Evolutionary conservation across 768 basidiomycete species (phyloP), one percentile per base, ranked within the genome.

Genomic region (Tricholoma bakamatsutake): DNA sequence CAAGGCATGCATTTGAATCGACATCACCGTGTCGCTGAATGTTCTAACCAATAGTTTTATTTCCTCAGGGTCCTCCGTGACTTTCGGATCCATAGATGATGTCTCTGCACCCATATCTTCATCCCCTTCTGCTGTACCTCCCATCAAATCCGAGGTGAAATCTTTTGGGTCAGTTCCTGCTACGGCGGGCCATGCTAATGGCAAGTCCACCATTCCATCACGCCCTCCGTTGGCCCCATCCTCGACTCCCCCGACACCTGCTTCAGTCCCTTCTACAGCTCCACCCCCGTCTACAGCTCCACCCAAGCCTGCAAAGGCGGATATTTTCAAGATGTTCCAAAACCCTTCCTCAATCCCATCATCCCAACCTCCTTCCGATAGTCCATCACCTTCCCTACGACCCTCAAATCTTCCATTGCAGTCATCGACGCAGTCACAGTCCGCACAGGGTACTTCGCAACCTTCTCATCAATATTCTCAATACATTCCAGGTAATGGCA

Each of bases 31-130:
- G 48, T 34, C 47, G 50, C 52, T 30, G 30, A 54, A 45, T 61
- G 52, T 56, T 45, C 59, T 50, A 52, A 53, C 62, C 43, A 39
- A 57, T 46, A 45, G 51, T 18, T 59, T 11, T 40, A 59, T 49
- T 55, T 33, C 50, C 30, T 46, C 59, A 88, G 83, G 80, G 64
- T 82, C 84, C 55, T 74, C 81, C 52, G 85, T 96, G 61, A 88
- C 87, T 50, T 94, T 95, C 75, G 93, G 93, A 63, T 92, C 92
- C 47, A 90, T 94, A 79, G 87, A 92, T 73, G 88, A 91, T 71
- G 80, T 79, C 61, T 72, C 78, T 56, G 84, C 90, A 52, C 80
- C 86, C 58, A 85, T 93, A 64, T 89, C 91, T 34, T 88, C 90
- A 46, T 91, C 90, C 8, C 90, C 92, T 34, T 88, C 90, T 53